Evolutionary conservation across 179 eudicot species (phyloP).

Genomic region (Silene noctiflora): DNA sequence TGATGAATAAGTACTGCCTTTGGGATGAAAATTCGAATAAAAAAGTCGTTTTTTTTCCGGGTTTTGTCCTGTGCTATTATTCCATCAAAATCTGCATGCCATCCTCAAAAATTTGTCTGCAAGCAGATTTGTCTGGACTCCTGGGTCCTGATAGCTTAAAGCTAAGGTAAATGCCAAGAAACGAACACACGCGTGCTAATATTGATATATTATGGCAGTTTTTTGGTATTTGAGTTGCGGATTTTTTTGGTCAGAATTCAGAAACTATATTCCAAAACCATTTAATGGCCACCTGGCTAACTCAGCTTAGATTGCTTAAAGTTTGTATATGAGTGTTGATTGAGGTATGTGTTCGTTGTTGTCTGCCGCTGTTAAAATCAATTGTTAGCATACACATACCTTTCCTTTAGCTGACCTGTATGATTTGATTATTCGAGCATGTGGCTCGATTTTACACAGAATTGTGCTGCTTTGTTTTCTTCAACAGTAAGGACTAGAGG

Average conservation of each 20-base stretch:
- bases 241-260: constrained; percentile 24
- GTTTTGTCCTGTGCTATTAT: constrained; percentile 6
- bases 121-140: constrained; percentile 18
- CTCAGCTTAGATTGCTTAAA: constrained; percentile 1
- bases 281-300: constrained; percentile 11
- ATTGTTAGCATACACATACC: constrained; percentile 12
- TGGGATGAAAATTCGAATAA: not conserved
- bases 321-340: not conserved
- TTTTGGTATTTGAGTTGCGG: constrained; percentile 30
- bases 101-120: constrained; percentile 20
- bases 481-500: not conserved
- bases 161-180: constrained; percentile 27
- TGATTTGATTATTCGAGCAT: constrained; percentile 6
- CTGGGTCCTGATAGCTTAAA: constrained; percentile 10
- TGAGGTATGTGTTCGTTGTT: constrained; percentile 11
- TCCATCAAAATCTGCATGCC: constrained; percentile 19
- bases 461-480: not conserved
- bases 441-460: not conserved
- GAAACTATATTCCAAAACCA: constrained; percentile 23
- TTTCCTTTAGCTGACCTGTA: constrained; percentile 12
- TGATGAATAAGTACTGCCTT: constrained; percentile 1
- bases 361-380: constrained; percentile 9
- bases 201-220: constrained; percentile 13
- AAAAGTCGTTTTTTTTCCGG: not conserved
- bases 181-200: constrained; percentile 23